Evolutionary conservation across 2,329 filamentous ascomycete genomes (phyloP), one percentile per base, ranked within the genome.

Genomic region (Paracoccidioides brasiliensis): DNA sequence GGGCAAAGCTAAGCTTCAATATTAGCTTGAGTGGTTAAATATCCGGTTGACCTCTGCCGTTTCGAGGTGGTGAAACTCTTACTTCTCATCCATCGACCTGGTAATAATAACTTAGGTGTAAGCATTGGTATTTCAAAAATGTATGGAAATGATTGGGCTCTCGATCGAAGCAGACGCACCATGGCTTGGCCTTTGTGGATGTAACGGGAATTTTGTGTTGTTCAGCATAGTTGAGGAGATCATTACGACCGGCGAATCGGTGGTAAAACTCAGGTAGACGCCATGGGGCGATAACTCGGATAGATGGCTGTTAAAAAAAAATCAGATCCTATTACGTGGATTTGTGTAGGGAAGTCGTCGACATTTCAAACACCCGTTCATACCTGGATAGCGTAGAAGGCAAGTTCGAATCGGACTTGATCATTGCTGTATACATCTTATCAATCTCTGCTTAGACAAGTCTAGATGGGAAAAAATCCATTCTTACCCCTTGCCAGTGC

Each of bases 151-250:
- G n/a, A 15, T 32, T 32, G 7, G 38, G 5, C 37, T 45, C 38
- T 52, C 40, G 65, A 73, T 86, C 86, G 71, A 83, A 80, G 64
- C 83, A 81, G 78, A 80, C 73, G 55, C 71, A 78, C 80, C 81
- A 86, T 53, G 83, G 83, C 73, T 84, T 84, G 67, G 66, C 62
- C 62, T 74, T 76, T 57, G 74, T 76, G 54, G 71, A 74, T 51
- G 71, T 74, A 57, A 76, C 74, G 28, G 74, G 74, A 45, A 77
- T 76, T 53, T 66, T 69, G 60, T 67, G 72, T 64, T 72, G 65
- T n/a, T 69, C 67, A 42, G 75, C 74, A 63, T 76, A 77, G 62
- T 74, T 72, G 52, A 77, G 70, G 50, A 77, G 69, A 59, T 76
- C 74, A 60, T 74, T 73, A 58, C 75, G 73, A 59, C 75, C 75